Conservation (phyloP, 768 basidiomycete genomes). For the Hemileccinum rubropunctum region DNA sequence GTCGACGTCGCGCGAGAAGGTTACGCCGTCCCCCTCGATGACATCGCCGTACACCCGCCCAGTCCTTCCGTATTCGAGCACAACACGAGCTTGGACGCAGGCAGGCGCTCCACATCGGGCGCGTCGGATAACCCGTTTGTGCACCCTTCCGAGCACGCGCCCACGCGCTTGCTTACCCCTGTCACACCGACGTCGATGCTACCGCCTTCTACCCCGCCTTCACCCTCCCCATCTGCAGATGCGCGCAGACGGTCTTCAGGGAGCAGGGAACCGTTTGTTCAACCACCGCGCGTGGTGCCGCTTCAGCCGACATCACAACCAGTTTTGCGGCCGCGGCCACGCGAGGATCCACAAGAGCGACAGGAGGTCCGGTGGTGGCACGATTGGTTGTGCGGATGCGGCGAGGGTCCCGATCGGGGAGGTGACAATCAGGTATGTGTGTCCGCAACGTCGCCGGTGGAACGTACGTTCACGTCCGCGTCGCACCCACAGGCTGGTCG, state of each 20-base stretch:
- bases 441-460: not conserved
- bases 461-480: not conserved
- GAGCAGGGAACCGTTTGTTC: slow-evolving; percentile 21
- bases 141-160: slow-evolving; percentile 24
- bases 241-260: slow-evolving; percentile 17
- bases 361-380: slow-evolving; percentile 72
- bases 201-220: slow-evolving; percentile 4
- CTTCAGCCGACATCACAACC: slow-evolving; percentile 37
- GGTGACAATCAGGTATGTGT: slow-evolving; percentile 65
- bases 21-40: slow-evolving; percentile 48
- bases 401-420: slow-evolving; percentile 70
- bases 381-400: slow-evolving; percentile 81
- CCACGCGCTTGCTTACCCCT: not conserved
- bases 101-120: not conserved
- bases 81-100: slow-evolving; percentile 9
- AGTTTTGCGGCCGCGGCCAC: slow-evolving; percentile 26
- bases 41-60: slow-evolving; percentile 38
- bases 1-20: slow-evolving; percentile 38
- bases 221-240: slow-evolving; percentile 38
- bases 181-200: slow-evolving; percentile 1
- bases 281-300: slow-evolving; percentile 42
- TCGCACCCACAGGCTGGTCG: slow-evolving; percentile 60
- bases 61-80: slow-evolving; percentile 20
- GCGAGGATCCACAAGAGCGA: slow-evolving; percentile 22
- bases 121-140: slow-evolving; percentile 45